Conservation (phyloP, 345 rosid genomes). For the Eucalyptus guilfoylei region DNA sequence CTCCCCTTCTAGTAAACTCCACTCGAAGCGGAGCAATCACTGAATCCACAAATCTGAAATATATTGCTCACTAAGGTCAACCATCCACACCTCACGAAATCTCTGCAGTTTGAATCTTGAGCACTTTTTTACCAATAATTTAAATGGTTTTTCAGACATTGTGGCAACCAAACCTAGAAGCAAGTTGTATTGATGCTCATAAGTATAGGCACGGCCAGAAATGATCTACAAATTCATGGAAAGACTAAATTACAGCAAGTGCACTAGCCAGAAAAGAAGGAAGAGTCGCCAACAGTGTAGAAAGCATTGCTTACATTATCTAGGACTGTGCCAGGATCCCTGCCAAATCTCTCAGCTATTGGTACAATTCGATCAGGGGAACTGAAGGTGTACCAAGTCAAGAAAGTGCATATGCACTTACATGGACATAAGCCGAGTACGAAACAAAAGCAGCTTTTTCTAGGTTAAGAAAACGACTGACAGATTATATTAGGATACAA, state of each 20-base stretch:
- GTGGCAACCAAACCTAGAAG: constrained; percentile 95
- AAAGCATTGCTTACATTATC: rapidly evolving
- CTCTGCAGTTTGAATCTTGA: background rate
- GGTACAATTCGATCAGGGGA: too few species aligned
- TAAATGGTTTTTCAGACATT: constrained; percentile 95
- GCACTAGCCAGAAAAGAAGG: too few species aligned
- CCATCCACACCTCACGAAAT: background rate
- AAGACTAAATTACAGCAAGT: too few species aligned
- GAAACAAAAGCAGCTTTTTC: too few species aligned
- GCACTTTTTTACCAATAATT: constrained; percentile 45
- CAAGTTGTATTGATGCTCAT: constrained; percentile 80
- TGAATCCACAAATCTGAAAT: constrained; percentile 72
- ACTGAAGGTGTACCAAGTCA: too few species aligned
- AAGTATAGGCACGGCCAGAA: constrained; percentile 81
- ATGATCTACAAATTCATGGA: constrained; percentile 38
- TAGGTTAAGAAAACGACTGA: too few species aligned
- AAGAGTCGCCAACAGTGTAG: too few species aligned
- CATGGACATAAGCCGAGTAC: too few species aligned
- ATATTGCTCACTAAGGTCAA: background rate
- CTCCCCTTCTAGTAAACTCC: constrained; percentile 95
- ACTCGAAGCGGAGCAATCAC: constrained; percentile 86
- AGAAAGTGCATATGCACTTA: too few species aligned
- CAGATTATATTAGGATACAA: too few species aligned
- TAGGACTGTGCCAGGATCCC: too few species aligned
- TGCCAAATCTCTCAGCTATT: too few species aligned